Percentiles rank a stretch among this genome's conserved stretches.
phyloP scores from a whole-genome alignment of 2,329 filamentous ascomycete genomes.

The Aspergillus sp. region DNA sequence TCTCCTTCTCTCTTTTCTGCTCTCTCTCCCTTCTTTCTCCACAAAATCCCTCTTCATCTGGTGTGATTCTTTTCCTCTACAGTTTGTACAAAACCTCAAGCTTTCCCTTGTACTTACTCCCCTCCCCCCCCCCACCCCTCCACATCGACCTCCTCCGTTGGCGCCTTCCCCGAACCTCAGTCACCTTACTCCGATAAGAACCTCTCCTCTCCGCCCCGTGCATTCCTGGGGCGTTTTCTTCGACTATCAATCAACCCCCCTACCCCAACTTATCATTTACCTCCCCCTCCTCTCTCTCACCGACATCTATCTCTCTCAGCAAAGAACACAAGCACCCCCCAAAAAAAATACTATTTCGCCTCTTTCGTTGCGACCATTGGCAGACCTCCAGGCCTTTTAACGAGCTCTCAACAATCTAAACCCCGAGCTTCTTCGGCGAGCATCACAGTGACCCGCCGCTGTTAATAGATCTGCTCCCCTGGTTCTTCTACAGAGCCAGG shows the following conservation, averaged over 20 bases:
- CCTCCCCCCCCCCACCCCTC: background rate
- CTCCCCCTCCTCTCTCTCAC: background rate
- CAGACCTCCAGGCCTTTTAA: background rate
- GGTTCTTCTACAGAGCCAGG: constrained; percentile 46
- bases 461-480: constrained; percentile 44
- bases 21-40: background rate
- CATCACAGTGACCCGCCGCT: constrained; percentile 30
- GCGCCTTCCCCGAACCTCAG: constrained; percentile 9
- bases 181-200: constrained; percentile 20
- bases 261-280: background rate
- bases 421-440: constrained; percentile 8
- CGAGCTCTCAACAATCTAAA: background rate
- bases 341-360: too few species aligned
- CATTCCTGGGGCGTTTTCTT: constrained; percentile 4
- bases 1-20: background rate
- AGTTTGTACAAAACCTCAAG: background rate
- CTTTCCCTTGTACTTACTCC: background rate
- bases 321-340: background rate
- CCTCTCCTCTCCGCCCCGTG: constrained; percentile 12
- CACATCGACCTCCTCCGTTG: constrained; percentile 5
- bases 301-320: background rate
- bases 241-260: background rate
- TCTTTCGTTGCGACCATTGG: background rate
- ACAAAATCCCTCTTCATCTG: background rate
- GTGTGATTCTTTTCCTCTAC: background rate